phyloP scores from a whole-genome alignment of 768 basidiomycete species.

The Rhodosporidiobolus odoratus region DNA sequence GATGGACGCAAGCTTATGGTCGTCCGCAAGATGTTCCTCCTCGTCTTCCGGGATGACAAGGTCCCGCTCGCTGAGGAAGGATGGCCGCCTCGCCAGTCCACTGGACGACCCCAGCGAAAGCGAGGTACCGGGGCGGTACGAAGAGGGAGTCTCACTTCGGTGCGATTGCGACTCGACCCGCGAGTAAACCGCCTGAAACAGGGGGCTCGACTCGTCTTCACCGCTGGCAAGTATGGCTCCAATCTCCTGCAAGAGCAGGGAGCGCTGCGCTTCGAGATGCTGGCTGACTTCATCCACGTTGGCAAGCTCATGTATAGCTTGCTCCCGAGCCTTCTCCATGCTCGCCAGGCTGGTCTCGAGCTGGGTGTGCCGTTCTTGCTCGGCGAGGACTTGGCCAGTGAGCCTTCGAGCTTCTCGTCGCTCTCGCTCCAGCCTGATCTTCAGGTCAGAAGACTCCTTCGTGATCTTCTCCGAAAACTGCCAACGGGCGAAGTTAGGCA shows the following conservation, averaged over 20 bases:
- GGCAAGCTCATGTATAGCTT: slow-evolving; percentile 10
- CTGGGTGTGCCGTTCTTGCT: slow-evolving; percentile 4
- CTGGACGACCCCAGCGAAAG: background rate
- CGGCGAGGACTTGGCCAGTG: background rate
- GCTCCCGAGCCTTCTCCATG: slow-evolving; percentile 9
- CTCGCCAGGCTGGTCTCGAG: slow-evolving; percentile 15
- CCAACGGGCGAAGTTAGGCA: background rate
- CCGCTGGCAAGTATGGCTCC: background rate
- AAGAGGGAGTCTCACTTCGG: slow-evolving; percentile 1
- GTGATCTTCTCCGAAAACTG: slow-evolving; percentile 23
- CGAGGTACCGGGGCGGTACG: background rate
- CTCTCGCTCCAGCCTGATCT: slow-evolving; percentile 26
- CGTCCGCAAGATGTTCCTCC: background rate
- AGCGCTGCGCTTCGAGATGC: slow-evolving; percentile 9
- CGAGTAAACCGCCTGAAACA: slow-evolving; percentile 18
- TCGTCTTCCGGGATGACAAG: slow-evolving; percentile 1
- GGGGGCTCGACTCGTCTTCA: slow-evolving; percentile 1
- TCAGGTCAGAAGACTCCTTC: slow-evolving; percentile 8
- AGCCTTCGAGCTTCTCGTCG: slow-evolving; percentile 15
- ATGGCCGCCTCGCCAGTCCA: background rate
- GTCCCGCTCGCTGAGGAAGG: background rate
- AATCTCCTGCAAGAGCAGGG: slow-evolving; percentile 1
- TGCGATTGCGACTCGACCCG: slow-evolving; percentile 13
- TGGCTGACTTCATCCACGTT: slow-evolving; percentile 1
- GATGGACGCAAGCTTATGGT: background rate